These are phyloP conservation scores for Medicago arabica DNA, from an alignment of 306 rosid species.

Conservation along the genomic window DNA sequence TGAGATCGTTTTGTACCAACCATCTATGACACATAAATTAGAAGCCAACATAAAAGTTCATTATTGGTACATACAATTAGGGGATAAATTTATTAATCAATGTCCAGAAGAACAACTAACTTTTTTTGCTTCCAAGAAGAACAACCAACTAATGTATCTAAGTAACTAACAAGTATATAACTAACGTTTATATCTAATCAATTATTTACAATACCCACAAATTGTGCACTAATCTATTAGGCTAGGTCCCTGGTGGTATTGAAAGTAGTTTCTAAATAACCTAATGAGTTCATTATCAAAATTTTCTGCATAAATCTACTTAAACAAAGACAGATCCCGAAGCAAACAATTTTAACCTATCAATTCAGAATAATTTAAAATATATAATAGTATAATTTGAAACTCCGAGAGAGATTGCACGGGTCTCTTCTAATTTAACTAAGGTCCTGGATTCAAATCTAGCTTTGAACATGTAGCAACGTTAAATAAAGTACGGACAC, in stretches of 20 bases:
- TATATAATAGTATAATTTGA: no score
- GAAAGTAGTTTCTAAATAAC: neutral
- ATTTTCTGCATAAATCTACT: neutral
- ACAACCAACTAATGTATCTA: no score
- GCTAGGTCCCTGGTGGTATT: neutral
- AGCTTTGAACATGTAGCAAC: no score
- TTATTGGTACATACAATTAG: neutral
- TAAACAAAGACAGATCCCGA: neutral
- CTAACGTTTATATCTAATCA: neutral
- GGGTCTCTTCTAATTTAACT: no score
- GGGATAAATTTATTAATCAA: no score
- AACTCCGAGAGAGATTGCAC: no score
- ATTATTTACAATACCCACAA: neutral
- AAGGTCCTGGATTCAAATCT: no score
- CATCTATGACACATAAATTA: conserved; percentile 38
- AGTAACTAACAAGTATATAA: no score
- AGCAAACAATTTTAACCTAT: neutral
- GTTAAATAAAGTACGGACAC: no score
- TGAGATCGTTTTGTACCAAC: conserved; percentile 45
- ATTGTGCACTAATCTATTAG: neutral
- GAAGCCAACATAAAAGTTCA: neutral
- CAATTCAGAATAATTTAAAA: neutral
- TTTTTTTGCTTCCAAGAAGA: no score
- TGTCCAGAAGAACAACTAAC: no score
- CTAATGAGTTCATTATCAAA: neutral